A percentile compares a stretch with the other conserved stretches of the same genome.
Conservation (phyloP, 495 filamentous ascomycete species). For the Aspergillus campestris region DNA sequence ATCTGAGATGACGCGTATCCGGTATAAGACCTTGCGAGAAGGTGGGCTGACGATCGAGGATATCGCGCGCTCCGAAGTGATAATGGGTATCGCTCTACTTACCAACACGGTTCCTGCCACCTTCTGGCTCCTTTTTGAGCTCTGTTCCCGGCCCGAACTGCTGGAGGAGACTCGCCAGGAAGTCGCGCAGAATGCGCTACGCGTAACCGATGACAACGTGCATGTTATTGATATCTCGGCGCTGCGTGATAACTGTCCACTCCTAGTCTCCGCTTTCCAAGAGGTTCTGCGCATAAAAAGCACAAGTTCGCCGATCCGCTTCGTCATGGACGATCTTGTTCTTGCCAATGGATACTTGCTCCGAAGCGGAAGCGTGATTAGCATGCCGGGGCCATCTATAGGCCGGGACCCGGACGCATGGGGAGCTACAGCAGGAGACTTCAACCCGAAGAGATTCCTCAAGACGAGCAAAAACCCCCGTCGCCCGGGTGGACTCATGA, state of each 20-base stretch:
- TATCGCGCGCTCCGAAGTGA: constrained; percentile 34
- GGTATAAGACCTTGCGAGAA: constrained; percentile 23
- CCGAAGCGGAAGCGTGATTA: constrained; percentile 17
- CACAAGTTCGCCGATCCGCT: constrained; percentile 14
- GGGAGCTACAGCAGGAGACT: constrained; percentile 17
- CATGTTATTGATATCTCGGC: constrained; percentile 25
- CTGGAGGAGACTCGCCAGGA: constrained; percentile 30
- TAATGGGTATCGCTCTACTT: constrained; percentile 28
- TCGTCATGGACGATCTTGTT: constrained; percentile 22
- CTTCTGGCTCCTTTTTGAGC: constrained; percentile 39
- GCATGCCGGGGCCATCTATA: constrained; percentile 18
- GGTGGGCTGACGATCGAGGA: constrained; percentile 28
- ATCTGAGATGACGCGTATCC: constrained; percentile 22
- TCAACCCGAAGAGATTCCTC: constrained; percentile 26
- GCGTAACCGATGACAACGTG: too few species aligned
- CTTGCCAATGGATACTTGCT: constrained; percentile 23
- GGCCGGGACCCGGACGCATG: constrained; percentile 14
- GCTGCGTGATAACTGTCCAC: constrained; percentile 28
- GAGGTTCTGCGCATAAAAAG: constrained; percentile 26
- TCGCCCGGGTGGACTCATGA: constrained; percentile 22
- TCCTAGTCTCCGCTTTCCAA: constrained; percentile 31
- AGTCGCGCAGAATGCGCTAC: constrained; percentile 15
- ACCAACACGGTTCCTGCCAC: constrained; percentile 38
- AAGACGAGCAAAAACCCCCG: constrained; percentile 7
- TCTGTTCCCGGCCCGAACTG: constrained; percentile 29